These are phyloP conservation scores for Quercus parvula DNA, from an alignment of 306 rosid species.

Conservation along the genomic window DNA sequence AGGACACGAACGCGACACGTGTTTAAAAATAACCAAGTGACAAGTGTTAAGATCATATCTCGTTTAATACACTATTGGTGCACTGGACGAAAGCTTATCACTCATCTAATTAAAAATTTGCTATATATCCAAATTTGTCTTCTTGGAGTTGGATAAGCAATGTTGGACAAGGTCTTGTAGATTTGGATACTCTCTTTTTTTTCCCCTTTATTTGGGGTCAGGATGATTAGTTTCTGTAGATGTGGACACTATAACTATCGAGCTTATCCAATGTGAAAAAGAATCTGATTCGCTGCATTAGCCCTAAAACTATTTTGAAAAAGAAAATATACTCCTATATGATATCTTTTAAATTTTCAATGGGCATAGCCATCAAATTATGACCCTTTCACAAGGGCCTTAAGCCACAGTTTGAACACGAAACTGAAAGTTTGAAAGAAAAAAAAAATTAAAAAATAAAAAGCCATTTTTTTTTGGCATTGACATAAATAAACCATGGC, in stretches of 20 bases:
- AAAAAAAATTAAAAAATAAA: neutral
- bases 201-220: neutral
- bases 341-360: neutral
- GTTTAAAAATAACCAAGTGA: too few species aligned
- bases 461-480: neutral
- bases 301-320: neutral
- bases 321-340: neutral
- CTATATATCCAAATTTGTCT: neutral
- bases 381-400: neutral
- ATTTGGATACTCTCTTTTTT: neutral
- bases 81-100: too few species aligned
- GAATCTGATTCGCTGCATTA: neutral
- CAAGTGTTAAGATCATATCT: too few species aligned
- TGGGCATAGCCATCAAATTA: neutral
- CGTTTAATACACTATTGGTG: too few species aligned
- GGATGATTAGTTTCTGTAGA: neutral
- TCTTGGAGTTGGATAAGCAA: neutral
- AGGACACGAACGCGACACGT: too few species aligned
- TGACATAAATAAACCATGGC: neutral
- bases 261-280: constrained; percentile 12
- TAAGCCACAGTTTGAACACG: neutral
- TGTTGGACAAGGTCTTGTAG: neutral
- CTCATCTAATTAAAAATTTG: too few species aligned
- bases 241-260: constrained; percentile 10
- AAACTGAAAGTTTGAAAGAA: neutral